These are phyloP conservation scores for Cyclotella kingstonii DNA, from an alignment of 108 stramenopile species.

Conservation along the genomic window DNA sequence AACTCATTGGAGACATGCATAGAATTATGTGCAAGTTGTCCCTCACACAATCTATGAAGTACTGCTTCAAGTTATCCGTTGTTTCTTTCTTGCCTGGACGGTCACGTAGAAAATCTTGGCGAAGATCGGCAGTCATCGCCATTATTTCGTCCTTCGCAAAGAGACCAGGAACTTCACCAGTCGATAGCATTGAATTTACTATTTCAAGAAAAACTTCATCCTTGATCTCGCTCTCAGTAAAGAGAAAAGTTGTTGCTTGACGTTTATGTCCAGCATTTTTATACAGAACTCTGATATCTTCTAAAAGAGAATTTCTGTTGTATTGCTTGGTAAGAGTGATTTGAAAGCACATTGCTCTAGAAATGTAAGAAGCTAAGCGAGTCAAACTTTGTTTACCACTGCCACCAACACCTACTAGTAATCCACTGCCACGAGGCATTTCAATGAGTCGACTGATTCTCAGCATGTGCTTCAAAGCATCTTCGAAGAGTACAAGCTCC, in stretches of 20 bases:
- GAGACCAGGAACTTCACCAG: conserved; percentile 87
- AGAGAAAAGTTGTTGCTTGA: conserved; percentile 83
- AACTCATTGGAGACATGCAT: conserved; percentile 93
- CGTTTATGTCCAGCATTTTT: conserved; percentile 80
- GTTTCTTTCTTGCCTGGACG: conserved; percentile 84
- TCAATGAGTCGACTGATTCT: conserved; percentile 83
- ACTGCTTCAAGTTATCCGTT: conserved; percentile 82
- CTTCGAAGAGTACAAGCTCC: conserved; percentile 91
- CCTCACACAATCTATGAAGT: conserved; percentile 82
- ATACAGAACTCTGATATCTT: conserved; percentile 84
- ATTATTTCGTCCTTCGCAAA: conserved; percentile 95
- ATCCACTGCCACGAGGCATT: conserved; percentile 84
- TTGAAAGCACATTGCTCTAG: conserved; percentile 82
- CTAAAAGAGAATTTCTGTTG: conserved; percentile 71
- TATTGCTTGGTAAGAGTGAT: conserved; percentile 91
- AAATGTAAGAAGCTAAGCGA: conserved; percentile 79
- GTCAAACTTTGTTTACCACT: conserved; percentile 89
- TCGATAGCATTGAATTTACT: conserved; percentile 85
- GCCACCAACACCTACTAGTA: conserved; percentile 91
- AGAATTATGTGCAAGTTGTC: conserved; percentile 89
- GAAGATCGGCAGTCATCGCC: conserved; percentile 83
- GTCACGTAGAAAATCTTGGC: conserved; percentile 55
- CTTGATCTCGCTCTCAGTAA: conserved; percentile 92
- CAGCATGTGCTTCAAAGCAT: conserved; percentile 85
- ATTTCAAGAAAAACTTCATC: conserved; percentile 89